A percentile compares a stretch with the other conserved stretches of the same genome.
These are phyloP conservation scores for Aegilops longissima DNA, from an alignment of 176 grass and related monocot species.

Conservation along the genomic window DNA sequence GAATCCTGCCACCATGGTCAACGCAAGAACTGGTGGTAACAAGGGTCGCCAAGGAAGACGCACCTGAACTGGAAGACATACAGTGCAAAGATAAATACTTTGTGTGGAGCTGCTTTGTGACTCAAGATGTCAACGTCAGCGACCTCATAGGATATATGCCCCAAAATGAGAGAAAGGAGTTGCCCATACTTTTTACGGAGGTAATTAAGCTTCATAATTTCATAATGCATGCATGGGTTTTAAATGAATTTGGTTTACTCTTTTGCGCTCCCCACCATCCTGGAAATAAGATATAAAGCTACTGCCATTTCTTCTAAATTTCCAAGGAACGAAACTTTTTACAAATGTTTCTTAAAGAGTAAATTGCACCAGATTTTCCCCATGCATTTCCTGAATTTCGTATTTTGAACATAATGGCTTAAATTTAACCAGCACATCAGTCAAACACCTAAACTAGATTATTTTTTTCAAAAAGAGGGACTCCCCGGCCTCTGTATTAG, in stretches of 20 bases:
- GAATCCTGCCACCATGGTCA: neutral
- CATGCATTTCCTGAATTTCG: too few relatives aligned
- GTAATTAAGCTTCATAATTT: neutral
- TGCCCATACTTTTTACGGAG: neutral
- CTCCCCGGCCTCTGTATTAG: too few relatives aligned
- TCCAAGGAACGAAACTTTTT: too few relatives aligned
- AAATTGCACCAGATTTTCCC: too few relatives aligned
- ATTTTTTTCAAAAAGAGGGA: too few relatives aligned
- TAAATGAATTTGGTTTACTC: neutral
- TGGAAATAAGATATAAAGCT: too few relatives aligned
- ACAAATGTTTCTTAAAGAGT: too few relatives aligned
- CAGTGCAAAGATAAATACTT: neutral
- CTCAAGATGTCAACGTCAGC: neutral
- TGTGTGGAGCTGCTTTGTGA: neutral
- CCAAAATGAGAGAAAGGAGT: neutral
- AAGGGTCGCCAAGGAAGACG: neutral
- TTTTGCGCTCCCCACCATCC: neutral
- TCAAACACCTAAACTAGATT: too few relatives aligned
- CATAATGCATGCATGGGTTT: neutral
- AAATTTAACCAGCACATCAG: too few relatives aligned
- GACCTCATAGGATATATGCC: neutral
- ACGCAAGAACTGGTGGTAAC: neutral
- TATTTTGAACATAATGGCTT: too few relatives aligned
- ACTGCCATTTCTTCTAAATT: too few relatives aligned
- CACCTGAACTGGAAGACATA: neutral